A percentile compares a stretch with the other conserved stretches of the same genome.
phyloP scores from a whole-genome alignment of 2,329 filamentous ascomycete genomes.

The Talaromyces sp. region DNA sequence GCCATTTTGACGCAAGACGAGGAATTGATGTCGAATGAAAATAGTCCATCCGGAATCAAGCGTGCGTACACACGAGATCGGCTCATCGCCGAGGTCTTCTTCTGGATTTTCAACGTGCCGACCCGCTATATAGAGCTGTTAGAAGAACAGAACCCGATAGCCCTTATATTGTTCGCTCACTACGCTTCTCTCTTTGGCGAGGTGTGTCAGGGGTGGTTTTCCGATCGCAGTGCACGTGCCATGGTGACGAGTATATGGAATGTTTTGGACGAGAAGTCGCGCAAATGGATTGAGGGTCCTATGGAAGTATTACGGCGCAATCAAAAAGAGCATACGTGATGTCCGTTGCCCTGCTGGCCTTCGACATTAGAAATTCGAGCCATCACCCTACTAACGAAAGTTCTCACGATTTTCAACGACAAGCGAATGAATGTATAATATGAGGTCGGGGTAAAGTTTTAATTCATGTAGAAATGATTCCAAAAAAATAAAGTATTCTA shows the following conservation, averaged over 20 bases:
- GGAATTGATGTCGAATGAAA: not conserved
- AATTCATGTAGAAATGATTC: not conserved
- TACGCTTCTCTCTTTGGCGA: constrained; percentile 9
- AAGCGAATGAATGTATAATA: not conserved
- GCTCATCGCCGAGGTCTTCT: constrained; percentile 4
- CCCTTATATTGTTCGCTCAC: constrained; percentile 11
- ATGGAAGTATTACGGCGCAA: not conserved
- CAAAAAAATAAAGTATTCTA: not conserved
- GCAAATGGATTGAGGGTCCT: constrained; percentile 12
- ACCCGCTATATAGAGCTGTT: constrained; percentile 9
- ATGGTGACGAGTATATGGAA: constrained; percentile 8
- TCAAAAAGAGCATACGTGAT: not conserved
- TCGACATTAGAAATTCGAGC: not conserved
- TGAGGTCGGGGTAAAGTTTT: not conserved
- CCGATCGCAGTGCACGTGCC: constrained; percentile 4
- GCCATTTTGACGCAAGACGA: not conserved
- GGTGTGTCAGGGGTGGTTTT: constrained; percentile 8
- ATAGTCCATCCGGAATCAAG: not conserved
- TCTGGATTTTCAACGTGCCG: constrained; percentile 5
- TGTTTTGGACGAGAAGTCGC: constrained; percentile 5
- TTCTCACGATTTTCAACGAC: not conserved
- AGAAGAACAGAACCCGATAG: constrained; percentile 10
- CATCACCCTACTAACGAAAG: not conserved
- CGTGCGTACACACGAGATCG: not conserved
- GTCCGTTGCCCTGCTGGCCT: not conserved